Base-by-base conservation (phyloP, 176 grass and related monocot genomes). In the Ananas comosus region DNA sequence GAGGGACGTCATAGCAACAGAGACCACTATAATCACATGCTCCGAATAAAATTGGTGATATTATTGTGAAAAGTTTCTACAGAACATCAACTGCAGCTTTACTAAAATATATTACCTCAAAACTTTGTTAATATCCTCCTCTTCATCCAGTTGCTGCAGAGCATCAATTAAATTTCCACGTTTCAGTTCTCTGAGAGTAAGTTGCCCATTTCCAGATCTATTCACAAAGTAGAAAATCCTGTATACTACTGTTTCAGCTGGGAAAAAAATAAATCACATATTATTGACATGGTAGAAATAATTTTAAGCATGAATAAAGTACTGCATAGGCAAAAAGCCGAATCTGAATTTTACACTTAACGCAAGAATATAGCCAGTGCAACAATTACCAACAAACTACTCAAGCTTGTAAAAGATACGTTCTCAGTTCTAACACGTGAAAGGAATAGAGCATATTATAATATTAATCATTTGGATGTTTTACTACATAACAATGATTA, bases 171-270 rank as follows among this genome's bases (percentile, higher is more conserved):
- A 86, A 91, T 91, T 91, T 68, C 95, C 95, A 72, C 80, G 95
- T 81, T 94, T 99, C 68, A 99, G 80, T 63, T 99, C 95, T 86
- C 90, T 91, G 13, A 99, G 80, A 29, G 90, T 94, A 70, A 99
- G 79, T 64, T 83, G 80, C 13, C 90, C 90, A 91, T 94, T 99
- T 79, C 87, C 95, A 82, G 87, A 76, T 91, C 81, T 99, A 86
- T 99, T 99, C 75, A 94, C 83, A 53, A 84, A 99, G 87, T 99
- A 99, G 76, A 93, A 99, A 78, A 99, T 99, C 70, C 95, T 99
- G 87, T 99, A 99, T 88, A 99, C 88, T 68, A 99, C 95, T 50
- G 90, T 99, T 78, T 99, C 95, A 66, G 82, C 95, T 99, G 95
- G 72, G 79, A 78, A 78, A 77, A 80, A 58, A 3, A 72, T 71